Evolutionary conservation across 2,329 filamentous ascomycete species (phyloP).

Genomic region (Phaeosphaeriaceae sp.): DNA sequence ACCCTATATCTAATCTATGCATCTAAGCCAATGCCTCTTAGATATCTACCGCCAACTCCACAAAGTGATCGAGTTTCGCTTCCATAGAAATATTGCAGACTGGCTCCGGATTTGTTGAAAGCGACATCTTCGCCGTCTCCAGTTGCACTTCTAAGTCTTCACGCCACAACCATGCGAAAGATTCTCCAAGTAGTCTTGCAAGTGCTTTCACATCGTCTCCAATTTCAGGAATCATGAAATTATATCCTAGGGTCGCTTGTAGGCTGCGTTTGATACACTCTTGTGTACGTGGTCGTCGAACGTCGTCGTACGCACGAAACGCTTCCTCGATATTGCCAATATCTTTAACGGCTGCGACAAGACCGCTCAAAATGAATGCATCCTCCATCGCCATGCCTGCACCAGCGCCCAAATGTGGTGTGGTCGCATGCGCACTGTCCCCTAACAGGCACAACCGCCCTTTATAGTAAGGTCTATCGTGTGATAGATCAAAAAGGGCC

Average conservation of each 20-base stretch:
- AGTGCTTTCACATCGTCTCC: conserved; percentile 23
- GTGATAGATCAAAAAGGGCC: conserved; percentile 60
- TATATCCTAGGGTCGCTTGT: conserved; percentile 24
- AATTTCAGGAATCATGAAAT: conserved; percentile 25
- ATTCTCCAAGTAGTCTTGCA: conserved; percentile 18
- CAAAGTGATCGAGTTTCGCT: no score
- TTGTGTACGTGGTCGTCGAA: conserved; percentile 47
- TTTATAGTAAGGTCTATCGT: conserved; percentile 51
- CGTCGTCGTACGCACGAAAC: conserved; percentile 46
- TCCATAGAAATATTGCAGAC: no score
- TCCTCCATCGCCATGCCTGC: conserved; percentile 63
- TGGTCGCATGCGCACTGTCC: conserved; percentile 61
- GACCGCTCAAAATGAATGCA: conserved; percentile 50
- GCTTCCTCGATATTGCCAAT: conserved; percentile 33
- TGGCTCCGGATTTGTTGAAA: no score
- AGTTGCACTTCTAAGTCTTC: conserved; percentile 35
- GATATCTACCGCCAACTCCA: no score
- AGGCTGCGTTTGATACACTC: conserved; percentile 39
- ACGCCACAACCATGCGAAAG: conserved; percentile 36
- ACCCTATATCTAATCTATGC: no score
- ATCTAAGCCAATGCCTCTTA: no score
- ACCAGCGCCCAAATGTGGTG: conserved; percentile 61
- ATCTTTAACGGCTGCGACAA: conserved; percentile 32
- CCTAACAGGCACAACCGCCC: conserved; percentile 56
- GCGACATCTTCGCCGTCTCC: conserved; percentile 15